phyloP scores from a whole-genome alignment of 2,329 filamentous ascomycete species.

The Trichophyton benhamiae region DNA sequence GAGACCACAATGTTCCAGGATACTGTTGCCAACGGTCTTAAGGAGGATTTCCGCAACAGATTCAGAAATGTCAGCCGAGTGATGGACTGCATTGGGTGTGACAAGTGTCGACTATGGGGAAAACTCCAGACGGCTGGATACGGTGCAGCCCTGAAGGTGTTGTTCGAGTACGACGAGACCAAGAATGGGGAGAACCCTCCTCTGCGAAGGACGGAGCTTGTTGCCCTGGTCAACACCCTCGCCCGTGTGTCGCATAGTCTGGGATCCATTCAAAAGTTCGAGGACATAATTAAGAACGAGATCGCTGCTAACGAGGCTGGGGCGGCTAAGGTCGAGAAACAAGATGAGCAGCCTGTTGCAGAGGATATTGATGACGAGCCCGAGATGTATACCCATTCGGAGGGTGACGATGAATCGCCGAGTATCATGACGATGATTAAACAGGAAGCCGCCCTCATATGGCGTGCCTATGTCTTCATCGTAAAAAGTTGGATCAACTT shows the following conservation, averaged over 20 bases:
- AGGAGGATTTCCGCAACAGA: constrained; percentile 93
- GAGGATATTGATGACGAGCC: constrained; percentile 15
- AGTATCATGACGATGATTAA: constrained; percentile 47
- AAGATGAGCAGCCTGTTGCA: constrained; percentile 23
- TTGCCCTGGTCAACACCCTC: constrained; percentile 89
- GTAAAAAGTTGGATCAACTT: constrained; percentile 56
- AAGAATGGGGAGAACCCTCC: constrained; percentile 52
- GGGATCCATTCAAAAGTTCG: constrained; percentile 61
- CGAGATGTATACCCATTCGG: constrained; percentile 16
- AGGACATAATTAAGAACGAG: constrained; percentile 30
- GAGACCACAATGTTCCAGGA: constrained; percentile 88
- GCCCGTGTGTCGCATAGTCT: constrained; percentile 75
- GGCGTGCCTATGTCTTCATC: constrained; percentile 52
- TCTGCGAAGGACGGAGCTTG: constrained; percentile 79
- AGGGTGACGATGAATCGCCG: constrained; percentile 23
- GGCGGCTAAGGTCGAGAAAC: background rate
- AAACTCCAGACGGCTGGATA: constrained; percentile 94
- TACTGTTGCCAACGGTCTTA: constrained; percentile 54
- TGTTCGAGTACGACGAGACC: constrained; percentile 79
- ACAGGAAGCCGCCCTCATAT: constrained; percentile 53
- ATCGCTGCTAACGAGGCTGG: background rate
- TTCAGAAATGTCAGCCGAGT: constrained; percentile 93
- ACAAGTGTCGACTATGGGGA: constrained; percentile 96
- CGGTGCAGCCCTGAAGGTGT: constrained; percentile 83
- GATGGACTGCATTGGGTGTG: constrained; percentile 98